These are phyloP conservation scores for Neohortaea acidophila DNA, from an alignment of 495 filamentous ascomycete genomes.

Conservation along the genomic window DNA sequence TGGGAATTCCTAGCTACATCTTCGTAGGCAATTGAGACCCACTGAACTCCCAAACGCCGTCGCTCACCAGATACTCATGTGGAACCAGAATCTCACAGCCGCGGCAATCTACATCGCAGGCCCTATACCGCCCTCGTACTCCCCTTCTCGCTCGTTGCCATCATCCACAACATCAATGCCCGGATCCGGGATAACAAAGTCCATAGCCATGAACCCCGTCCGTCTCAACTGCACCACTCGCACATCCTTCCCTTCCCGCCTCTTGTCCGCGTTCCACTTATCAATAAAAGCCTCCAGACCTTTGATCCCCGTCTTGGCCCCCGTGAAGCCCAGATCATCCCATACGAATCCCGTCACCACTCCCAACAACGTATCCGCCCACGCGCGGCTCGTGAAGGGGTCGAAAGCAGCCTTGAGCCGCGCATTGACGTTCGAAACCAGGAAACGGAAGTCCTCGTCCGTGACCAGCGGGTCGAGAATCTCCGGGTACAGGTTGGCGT, in stretches of 20 bases:
- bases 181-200: conserved; percentile 22
- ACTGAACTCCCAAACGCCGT: too few species aligned
- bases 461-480: conserved; percentile 73
- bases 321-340: conserved; percentile 63
- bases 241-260: conserved; percentile 11
- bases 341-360: conserved; percentile 71
- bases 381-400: conserved; percentile 9
- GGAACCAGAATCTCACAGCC: too few species aligned
- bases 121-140: conserved; percentile 3
- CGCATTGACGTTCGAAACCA: conserved; percentile 14
- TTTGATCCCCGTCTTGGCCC: conserved; percentile 9
- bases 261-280: conserved; percentile 12
- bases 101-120: conserved; percentile 1
- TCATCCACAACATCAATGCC: conserved; percentile 13
- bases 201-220: conserved; percentile 17
- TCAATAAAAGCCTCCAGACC: conserved; percentile 13
- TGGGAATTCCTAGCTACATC: too few species aligned
- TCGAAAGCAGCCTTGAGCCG: conserved; percentile 13
- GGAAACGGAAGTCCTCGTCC: conserved; percentile 38
- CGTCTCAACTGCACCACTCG: conserved; percentile 11
- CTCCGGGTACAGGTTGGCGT: conserved; percentile 88
- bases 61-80: too few species aligned
- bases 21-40: too few species aligned
- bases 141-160: not conserved
- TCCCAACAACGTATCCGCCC: conserved; percentile 13